Evolutionary conservation across 768 basidiomycete species (phyloP).

Genomic region (Tylopilus plumbeoviolaceoides): DNA sequence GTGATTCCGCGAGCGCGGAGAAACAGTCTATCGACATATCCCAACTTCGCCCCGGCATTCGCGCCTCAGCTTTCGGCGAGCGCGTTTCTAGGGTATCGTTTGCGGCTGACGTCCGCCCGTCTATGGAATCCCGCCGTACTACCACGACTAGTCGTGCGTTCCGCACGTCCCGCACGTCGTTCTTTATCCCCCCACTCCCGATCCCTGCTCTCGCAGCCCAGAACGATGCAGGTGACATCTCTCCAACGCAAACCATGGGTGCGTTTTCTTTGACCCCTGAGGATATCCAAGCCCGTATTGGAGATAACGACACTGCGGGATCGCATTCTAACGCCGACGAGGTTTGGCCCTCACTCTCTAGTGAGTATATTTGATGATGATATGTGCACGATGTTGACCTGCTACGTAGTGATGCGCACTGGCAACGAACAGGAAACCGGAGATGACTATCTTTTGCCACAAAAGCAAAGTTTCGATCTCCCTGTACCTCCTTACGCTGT

Average conservation of each 20-base stretch:
- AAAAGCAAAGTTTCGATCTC: constrained; percentile 20
- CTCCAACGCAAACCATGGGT: constrained; percentile 43
- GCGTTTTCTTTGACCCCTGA: constrained; percentile 48
- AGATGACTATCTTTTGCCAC: constrained; percentile 46
- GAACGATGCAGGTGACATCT: constrained; percentile 31
- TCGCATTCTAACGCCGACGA: constrained; percentile 47
- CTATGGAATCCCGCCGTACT: constrained; percentile 41
- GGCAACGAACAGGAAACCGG: constrained; percentile 31
- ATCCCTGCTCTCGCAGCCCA: constrained; percentile 11
- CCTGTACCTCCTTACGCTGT: constrained; percentile 34
- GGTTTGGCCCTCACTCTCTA: constrained; percentile 62
- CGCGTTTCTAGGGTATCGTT: constrained; percentile 65
- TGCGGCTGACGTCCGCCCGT: constrained; percentile 54
- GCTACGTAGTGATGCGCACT: constrained; percentile 66
- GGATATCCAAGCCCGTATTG: constrained; percentile 56
- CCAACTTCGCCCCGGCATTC: constrained; percentile 49
- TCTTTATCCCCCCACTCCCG: constrained; percentile 41
- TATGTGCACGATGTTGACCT: constrained; percentile 6
- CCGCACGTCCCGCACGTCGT: constrained; percentile 40
- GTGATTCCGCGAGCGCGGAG: constrained; percentile 31
- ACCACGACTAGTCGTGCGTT: constrained; percentile 39
- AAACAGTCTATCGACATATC: constrained; percentile 38
- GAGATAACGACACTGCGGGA: constrained; percentile 28
- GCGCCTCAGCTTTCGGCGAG: constrained; percentile 46
- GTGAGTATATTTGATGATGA: constrained; percentile 37